A percentile compares a stretch with the other conserved stretches of the same genome.
phyloP scores from a whole-genome alignment of 225 moss, liverwort and hornwort species.

The Asterella californica region DNA sequence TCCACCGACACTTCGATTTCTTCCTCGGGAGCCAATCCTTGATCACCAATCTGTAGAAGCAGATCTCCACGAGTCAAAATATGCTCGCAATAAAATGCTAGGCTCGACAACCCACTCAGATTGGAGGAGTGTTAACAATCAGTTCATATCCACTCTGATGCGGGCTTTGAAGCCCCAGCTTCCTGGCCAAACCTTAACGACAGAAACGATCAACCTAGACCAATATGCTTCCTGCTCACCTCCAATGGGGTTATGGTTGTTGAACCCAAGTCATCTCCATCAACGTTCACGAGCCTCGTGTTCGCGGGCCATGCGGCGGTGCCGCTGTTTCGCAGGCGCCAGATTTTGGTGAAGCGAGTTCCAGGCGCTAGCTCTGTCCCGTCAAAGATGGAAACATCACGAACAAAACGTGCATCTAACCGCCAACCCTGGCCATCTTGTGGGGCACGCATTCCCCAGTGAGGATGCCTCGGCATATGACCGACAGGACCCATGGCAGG shows the following conservation, averaged over 20 bases:
- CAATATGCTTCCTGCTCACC: slow-evolving; percentile 22
- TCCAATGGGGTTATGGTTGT: slow-evolving; percentile 36
- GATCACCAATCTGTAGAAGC: slow-evolving; percentile 12
- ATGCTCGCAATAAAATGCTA: too few species aligned
- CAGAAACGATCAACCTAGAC: background rate
- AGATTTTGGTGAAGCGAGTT: slow-evolving; percentile 72
- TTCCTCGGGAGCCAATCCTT: slow-evolving; percentile 52
- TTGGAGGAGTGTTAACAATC: too few species aligned
- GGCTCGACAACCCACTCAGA: too few species aligned
- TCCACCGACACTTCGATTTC: slow-evolving; percentile 73
- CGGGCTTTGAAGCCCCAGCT: background rate
- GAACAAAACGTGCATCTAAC: slow-evolving; percentile 80
- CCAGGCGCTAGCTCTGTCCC: slow-evolving; percentile 82
- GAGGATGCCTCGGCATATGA: background rate
- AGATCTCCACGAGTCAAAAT: background rate
- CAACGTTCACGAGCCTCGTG: slow-evolving; percentile 68
- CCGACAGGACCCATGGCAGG: slow-evolving; percentile 4
- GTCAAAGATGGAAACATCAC: slow-evolving; percentile 86
- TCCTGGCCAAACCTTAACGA: background rate
- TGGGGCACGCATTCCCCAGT: slow-evolving; percentile 21
- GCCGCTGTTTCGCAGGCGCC: slow-evolving; percentile 83
- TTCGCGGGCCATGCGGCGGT: slow-evolving; percentile 55
- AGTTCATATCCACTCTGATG: background rate
- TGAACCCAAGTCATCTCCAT: slow-evolving; percentile 68
- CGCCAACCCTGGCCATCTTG: slow-evolving; percentile 34